Conservation (phyloP, 192 early-diverging fungal species). For the Geranomyces variabilis region DNA sequence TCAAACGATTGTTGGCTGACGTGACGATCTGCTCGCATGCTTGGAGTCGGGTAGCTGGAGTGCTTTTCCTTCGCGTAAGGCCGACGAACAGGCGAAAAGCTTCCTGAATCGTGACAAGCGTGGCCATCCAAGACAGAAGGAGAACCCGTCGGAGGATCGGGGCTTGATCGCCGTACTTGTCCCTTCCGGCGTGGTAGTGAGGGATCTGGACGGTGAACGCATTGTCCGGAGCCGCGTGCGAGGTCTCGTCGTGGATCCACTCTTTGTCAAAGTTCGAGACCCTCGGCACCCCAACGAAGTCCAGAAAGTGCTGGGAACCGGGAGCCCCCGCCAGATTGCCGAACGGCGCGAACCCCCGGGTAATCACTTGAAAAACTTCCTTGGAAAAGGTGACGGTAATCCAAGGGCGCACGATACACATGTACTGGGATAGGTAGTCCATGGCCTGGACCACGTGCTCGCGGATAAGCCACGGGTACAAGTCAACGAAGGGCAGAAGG, state of each 20-base stretch:
- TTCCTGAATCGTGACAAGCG: conserved; percentile 22
- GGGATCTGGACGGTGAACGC: conserved; percentile 7
- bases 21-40: background rate
- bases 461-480: conserved; percentile 8
- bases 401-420: conserved; percentile 11
- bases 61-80: too few relatives aligned
- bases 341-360: conserved; percentile 15
- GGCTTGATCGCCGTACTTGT: conserved; percentile 30
- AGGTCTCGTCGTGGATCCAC: background rate
- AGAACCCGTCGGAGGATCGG: conserved; percentile 16
- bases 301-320: background rate
- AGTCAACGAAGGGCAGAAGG: conserved; percentile 9
- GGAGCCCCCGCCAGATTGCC: conserved; percentile 5
- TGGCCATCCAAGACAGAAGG: conserved; percentile 27
- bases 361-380: background rate
- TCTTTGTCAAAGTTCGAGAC: background rate
- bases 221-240: background rate
- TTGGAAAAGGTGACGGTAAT: conserved; percentile 25
- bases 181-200: conserved; percentile 21
- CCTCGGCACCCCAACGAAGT: background rate
- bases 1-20: background rate
- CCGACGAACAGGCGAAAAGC: background rate
- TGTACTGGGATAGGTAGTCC: conserved; percentile 1
- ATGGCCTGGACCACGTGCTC: background rate
- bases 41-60: background rate